Base-by-base conservation (phyloP, 2,329 filamentous ascomycete species). In the Orbilia ellipsospora region DNA sequence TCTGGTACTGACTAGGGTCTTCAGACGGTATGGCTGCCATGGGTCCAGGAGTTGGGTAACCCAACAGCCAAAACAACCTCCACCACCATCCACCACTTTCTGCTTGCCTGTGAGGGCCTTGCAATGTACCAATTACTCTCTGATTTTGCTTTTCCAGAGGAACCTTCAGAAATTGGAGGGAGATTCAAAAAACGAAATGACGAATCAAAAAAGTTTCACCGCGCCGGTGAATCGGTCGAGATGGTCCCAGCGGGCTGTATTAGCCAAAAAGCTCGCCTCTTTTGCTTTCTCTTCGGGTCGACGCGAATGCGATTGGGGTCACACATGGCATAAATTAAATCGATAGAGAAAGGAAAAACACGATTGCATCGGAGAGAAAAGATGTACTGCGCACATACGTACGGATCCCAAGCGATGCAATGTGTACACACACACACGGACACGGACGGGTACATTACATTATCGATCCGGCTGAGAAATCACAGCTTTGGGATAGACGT, bases 181-280 rank as follows among this genome's bases (percentile, higher is more conserved):
- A 48, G 13, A 48, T 15, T 1, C 4, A 48, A 18, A 54, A 70
- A 69, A 63, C 28, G 51, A 70, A 70, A 70, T 64, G 66, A 70
- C 62, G 57, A 70, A 57, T 70, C 66, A 63, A 56, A 66, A 61
- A 45, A 51, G 59, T 62, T 74, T 68, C 63, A 68, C 63, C 57
- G 63, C 63, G 48, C 62, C 69, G 69, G 44, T 68, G 63, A 74
- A 20, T 63, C 63, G 63, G 70, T 68, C 63, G 70, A 67, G 56
- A 67, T 57, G 64, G 42, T 61, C 64, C 57, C 52, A 66, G 63
- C 59, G 44, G 42, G 65, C 57, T 50, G 56, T 68, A 54, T 55
- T 69, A 62, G 65, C 56, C 57, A 62, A 62, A 69, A 56, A 62
- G 12, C 57, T 69, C 65, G 66, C 57, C 57, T 70, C 40, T 57